Base-by-base conservation (phyloP, 2,329 filamentous ascomycete species). In the Aciculosporium take region DNA sequence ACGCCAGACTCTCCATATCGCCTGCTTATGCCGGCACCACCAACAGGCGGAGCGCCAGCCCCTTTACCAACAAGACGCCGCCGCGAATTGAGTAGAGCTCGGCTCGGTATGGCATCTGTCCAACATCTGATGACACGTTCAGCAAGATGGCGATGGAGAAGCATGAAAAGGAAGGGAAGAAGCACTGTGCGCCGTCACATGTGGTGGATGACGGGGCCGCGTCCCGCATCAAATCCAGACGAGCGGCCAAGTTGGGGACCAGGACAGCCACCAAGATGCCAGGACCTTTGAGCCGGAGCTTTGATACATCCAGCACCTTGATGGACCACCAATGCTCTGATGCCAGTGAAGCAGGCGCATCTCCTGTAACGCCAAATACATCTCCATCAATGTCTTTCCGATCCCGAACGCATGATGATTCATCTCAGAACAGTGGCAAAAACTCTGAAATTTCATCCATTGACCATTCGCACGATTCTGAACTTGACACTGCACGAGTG, bases 1-100 rank as follows among this genome's bases (percentile, higher is more conserved):
- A 13, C 20, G n/a, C 20, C 15, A 23, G 21, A 23, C 17, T 12
- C 27, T 12, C 17, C 20, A 13, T 13, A 27, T 23, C 27, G 25
- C 9, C 37, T 23, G 31, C 36, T 43, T 12, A 43, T 28, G n/a
- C 33, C 23, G 10, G 25, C 4, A 40, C 13, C 13, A 10, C 13
- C 4, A 5, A 7, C 39, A 63, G 60, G 47, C 53, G 59, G 44
- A 63, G 61, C 45, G 53, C 61, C 30, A 63, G 60, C 46, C 61
- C 61, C 45, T 54, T 46, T 40, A 53, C 57, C 45, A 52, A 53
- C 49, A 64, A 63, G 52, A 64, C 61, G 49, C 62, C 63, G 8
- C 63, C 63, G 47, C 61, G 63, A 47, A 65, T 66, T 50, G 62
- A 65, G 50, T 66, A 65, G 58, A 52, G 50, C 49, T 52, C 57